Evolutionary conservation across 805 yeast genomes (phyloP), one percentile per base, ranked within the genome.

Genomic region (Candida koratica): DNA sequence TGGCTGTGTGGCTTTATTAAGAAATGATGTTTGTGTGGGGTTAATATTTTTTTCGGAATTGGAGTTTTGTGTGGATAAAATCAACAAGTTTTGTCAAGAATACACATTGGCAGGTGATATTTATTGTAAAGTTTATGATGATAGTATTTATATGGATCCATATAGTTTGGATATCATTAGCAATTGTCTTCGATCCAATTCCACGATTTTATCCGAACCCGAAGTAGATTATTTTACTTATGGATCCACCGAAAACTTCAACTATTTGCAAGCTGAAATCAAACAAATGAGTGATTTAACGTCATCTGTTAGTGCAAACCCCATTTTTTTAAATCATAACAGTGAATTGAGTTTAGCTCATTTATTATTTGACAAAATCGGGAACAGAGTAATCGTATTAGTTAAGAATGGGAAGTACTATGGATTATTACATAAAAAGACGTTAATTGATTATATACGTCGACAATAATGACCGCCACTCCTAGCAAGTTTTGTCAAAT

Each of bases 351-450:
- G 75, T 6, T 55, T 75, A 42, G 77, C 75, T 3, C 72, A 74
- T 38, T 55, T 67, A 49, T 56, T 76, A 15, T 76, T 76, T 49
- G 68, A 73, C 28, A 67, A 71, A 44, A 55, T 76, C 22, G 81
- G 81, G 1, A 67, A 64, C 24, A 51, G 80, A 28, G 72, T 74
- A 2, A 65, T 74, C 37, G 69, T 73, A 1, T 51, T 69, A 17
- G 44, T 62, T 10, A 62, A 62, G 33, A 60, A 68, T 19, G 80
- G 79, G 9, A 52, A 57, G 36, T 75, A 64, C 47, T 62, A 63
- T 38, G 80, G 80, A 1, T 61, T 75, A 4, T 52, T 76, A 39
- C 79, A 77, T 46, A 73, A 72, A 51, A 75, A 76, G 51, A 61
- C 64, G 28, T 66, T 73, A 43, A 70, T 76, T 37, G 78, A 73